phyloP scores from a whole-genome alignment of 2,329 filamentous ascomycete species.

The Stagonosporopsis cucurbitacearum region DNA sequence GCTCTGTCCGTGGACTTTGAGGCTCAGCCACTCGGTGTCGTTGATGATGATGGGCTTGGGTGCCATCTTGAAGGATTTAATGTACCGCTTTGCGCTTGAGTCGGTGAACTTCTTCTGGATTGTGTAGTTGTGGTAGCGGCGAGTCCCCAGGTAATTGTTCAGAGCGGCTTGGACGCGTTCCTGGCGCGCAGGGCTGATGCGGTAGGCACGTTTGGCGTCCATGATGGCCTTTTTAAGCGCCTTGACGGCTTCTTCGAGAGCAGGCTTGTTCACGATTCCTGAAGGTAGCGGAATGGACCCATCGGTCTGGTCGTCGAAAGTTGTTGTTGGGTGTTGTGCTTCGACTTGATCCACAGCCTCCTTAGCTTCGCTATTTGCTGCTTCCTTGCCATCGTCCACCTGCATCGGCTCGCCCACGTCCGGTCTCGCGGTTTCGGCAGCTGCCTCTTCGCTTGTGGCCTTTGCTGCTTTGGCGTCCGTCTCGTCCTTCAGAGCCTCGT shows the following conservation, averaged over 20 bases:
- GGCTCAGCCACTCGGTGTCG: constrained; percentile 91
- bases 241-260: constrained; percentile 54
- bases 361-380: constrained; percentile 29
- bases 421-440: constrained; percentile 16
- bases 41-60: constrained; percentile 77
- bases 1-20: constrained; percentile 95
- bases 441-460: constrained; percentile 12
- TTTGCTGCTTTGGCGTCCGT: constrained; percentile 16
- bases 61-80: constrained; percentile 83
- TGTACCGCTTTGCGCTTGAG: constrained; percentile 84
- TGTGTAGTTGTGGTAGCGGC: constrained; percentile 98
- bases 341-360: constrained; percentile 34
- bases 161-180: constrained; percentile 78
- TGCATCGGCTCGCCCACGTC: constrained; percentile 16
- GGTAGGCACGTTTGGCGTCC: constrained; percentile 82
- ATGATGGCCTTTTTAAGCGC: constrained; percentile 80
- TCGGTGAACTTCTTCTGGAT: constrained; percentile 84
- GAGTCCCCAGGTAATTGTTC: constrained; percentile 78
- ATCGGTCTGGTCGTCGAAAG: constrained; percentile 38
- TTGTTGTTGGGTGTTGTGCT: constrained; percentile 34
- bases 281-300: constrained; percentile 38
- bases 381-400: constrained; percentile 27
- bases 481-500: constrained; percentile 16
- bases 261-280: constrained; percentile 36
- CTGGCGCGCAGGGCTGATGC: constrained; percentile 75